Base-by-base conservation (phyloP, 139 green algal genomes). In the Ettlia oleoabundans region DNA sequence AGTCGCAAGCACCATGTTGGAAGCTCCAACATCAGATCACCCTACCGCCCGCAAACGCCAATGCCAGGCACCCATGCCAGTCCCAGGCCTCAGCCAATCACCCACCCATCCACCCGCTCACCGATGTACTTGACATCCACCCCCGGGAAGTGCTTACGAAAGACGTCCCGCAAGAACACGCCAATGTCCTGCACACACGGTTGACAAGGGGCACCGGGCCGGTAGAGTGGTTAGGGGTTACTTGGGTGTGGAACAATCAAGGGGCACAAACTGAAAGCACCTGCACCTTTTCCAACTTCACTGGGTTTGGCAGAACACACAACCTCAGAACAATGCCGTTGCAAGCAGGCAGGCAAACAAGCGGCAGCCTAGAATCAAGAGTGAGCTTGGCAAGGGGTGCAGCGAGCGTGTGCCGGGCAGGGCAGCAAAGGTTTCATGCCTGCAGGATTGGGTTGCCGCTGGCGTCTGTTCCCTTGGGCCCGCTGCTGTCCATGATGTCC, bases 131-230 rank as follows among this genome's bases (percentile, higher is more conserved):
- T 98, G 72, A 98, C 87, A 62, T 97, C 94, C 5, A 87, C 86
- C 26, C 85, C 90, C 76, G 93, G 86, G 80, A 96, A 92, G 33
- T 90, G 76, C 64, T 92, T 86, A 77, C 94, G 95, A 68, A 99
- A 88, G 65, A 93, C 67, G n/a, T 92, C 82, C 3, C 88, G 90
- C 35, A 99, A 63, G 78, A 85, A 96, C 7, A 84, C 76, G 30
- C 96, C 96, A 43, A 99, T 95, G 83, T 99, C 96, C 68, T 89
- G 89, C 58, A 96, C n/a, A n/a, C n/a, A n/a, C n/a, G n/a, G n/a
- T n/a, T n/a, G n/a, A n/a, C n/a, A n/a, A n/a, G n/a, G n/a, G n/a
- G n/a, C n/a, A n/a, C n/a, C n/a, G 81, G 42, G 94, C 92, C 10
- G 28, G 13, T 58, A 30, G 63, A 30, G 7, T 6, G 21, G 63